Conservation (phyloP, 1,139 yeast genomes). For the Hanseniaspora gamundiae region DNA sequence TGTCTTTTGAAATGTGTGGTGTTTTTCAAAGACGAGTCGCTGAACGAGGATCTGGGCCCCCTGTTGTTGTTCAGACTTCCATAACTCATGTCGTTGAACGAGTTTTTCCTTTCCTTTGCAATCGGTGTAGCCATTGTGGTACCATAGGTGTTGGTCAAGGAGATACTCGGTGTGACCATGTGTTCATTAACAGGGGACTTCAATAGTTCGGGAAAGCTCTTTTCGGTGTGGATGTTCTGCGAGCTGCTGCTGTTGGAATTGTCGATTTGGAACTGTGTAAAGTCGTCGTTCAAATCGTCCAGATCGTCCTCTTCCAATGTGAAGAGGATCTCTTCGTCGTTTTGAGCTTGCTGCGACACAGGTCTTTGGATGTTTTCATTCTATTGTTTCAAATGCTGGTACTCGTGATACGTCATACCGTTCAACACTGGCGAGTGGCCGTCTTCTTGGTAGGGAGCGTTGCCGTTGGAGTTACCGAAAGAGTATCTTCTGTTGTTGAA, state of each 20-base stretch:
- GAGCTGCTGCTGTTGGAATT: conserved; percentile 3
- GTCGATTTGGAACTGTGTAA: conserved; percentile 4
- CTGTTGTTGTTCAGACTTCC: not conserved
- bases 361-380: not conserved
- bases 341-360: conserved; percentile 11
- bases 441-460: not conserved
- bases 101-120: not conserved
- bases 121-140: not conserved
- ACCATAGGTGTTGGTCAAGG: not conserved
- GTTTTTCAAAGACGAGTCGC: not conserved
- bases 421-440: not conserved
- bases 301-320: conserved; percentile 30
- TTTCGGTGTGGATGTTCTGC: not conserved
- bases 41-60: not conserved
- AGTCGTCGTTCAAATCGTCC: conserved; percentile 5
- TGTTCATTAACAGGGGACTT: conserved; percentile 16
- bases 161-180: not conserved
- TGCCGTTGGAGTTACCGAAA: not conserved
- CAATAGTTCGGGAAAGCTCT: conserved; percentile 21
- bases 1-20: no score
- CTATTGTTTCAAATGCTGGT: conserved; percentile 1
- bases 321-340: conserved; percentile 29
- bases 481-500: not conserved
- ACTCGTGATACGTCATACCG: conserved; percentile 1
- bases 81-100: not conserved